Conservation (phyloP, 2,329 filamentous ascomycete genomes). For the Cladophialophora immunda region DNA sequence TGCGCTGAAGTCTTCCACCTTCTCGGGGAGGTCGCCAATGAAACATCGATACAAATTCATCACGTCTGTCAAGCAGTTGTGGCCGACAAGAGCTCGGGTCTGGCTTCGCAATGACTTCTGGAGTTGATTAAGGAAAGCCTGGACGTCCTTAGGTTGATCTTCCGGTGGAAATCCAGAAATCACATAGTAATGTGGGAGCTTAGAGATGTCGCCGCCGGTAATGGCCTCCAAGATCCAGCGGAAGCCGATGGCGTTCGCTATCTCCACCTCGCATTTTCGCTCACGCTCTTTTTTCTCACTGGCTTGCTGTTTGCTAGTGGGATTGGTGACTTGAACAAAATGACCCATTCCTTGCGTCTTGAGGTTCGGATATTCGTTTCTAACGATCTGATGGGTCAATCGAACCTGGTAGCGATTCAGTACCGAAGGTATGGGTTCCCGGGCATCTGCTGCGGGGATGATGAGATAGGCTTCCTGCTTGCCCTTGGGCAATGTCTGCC, state of each 20-base stretch:
- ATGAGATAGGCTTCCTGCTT: conserved; percentile 54
- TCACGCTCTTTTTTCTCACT: conserved; percentile 44
- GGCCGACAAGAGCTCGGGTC: conserved; percentile 65
- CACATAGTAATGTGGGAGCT: conserved; percentile 48
- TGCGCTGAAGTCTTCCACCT: conserved; percentile 62
- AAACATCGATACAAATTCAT: conserved; percentile 70
- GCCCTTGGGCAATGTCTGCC: conserved; percentile 54
- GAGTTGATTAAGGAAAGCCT: conserved; percentile 44
- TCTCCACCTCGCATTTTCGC: conserved; percentile 41
- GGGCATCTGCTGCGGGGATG: conserved; percentile 48
- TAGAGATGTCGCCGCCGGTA: conserved; percentile 51
- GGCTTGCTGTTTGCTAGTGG: conserved; percentile 47
- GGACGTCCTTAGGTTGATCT: conserved; percentile 38
- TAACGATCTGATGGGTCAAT: conserved; percentile 72
- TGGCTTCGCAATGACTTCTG: conserved; percentile 55
- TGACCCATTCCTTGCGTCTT: conserved; percentile 48
- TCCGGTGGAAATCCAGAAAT: conserved; percentile 39
- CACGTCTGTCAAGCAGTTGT: conserved; percentile 70
- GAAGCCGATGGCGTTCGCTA: conserved; percentile 52
- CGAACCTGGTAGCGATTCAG: conserved; percentile 70
- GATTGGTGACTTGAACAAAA: conserved; percentile 53
- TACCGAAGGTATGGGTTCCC: conserved; percentile 39
- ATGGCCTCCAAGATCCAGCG: conserved; percentile 59
- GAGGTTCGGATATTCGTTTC: conserved; percentile 63
- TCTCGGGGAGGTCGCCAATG: conserved; percentile 65